These are phyloP conservation scores for Arxiozyma slooffiae DNA, from an alignment of 1,139 yeast genomes.

Conservation along the genomic window DNA sequence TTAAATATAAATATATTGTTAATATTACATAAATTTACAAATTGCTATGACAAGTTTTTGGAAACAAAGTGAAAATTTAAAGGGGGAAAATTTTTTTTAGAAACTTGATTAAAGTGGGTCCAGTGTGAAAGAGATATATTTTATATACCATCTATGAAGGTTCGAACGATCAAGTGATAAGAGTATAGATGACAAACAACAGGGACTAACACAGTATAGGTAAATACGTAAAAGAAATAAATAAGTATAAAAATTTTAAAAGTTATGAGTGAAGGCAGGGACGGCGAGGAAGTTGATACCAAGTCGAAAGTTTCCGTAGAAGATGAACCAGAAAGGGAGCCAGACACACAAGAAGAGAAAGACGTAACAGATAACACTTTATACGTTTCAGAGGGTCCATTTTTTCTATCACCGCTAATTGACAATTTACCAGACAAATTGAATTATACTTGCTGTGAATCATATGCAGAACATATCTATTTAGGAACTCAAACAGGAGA, in stretches of 20 bases:
- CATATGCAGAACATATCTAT: constrained; percentile 56
- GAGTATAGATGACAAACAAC: neutral
- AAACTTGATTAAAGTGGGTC: neutral
- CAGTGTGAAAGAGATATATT: neutral
- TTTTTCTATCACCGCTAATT: constrained; percentile 16
- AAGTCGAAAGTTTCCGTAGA: neutral
- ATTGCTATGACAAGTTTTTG: neutral
- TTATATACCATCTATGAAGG: neutral
- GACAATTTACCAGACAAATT: constrained; percentile 24
- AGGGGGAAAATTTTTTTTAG: neutral
- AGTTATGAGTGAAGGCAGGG: neutral
- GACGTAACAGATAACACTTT: neutral
- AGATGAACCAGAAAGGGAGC: constrained; percentile 1
- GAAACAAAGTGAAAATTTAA: too few relatives aligned
- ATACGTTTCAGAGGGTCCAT: constrained; percentile 15
- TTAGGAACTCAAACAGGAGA: constrained; percentile 69
- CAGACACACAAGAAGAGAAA: neutral
- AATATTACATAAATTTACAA: neutral
- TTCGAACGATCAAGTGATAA: neutral
- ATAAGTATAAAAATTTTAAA: too few relatives aligned
- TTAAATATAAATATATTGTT: too few relatives aligned
- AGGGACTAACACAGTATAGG: neutral
- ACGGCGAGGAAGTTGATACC: neutral
- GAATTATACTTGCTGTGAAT: constrained; percentile 41
- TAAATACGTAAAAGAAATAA: neutral